These are phyloP conservation scores for Mycena rosella DNA, from an alignment of 768 basidiomycete genomes.

Conservation along the genomic window DNA sequence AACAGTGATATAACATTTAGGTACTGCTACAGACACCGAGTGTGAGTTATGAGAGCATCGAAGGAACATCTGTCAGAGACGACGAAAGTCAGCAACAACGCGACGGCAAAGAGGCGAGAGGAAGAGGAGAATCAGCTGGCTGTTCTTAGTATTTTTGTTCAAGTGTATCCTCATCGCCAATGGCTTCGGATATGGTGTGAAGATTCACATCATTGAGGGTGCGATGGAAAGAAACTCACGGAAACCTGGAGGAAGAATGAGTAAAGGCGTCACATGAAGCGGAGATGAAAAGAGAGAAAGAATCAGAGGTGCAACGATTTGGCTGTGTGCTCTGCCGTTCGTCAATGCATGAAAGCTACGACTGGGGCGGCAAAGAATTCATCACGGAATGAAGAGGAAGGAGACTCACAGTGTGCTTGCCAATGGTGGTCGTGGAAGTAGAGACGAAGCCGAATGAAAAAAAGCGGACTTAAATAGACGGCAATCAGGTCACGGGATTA, in stretches of 20 bases:
- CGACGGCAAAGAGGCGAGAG: neutral
- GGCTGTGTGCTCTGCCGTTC: conserved; percentile 78
- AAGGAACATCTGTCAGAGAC: no score
- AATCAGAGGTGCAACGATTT: conserved; percentile 77
- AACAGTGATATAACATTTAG: no score
- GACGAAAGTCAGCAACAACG: neutral
- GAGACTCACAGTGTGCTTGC: conserved; percentile 51
- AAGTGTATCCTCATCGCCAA: conserved; percentile 59
- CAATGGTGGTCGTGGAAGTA: no score
- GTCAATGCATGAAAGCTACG: conserved; percentile 71
- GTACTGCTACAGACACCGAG: no score
- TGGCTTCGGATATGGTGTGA: conserved; percentile 61
- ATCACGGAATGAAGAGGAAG: conserved; percentile 52
- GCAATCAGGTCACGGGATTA: no score
- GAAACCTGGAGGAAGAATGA: conserved; percentile 22
- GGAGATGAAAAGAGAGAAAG: conserved; percentile 24
- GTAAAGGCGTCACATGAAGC: conserved; percentile 8
- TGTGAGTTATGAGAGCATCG: no score
- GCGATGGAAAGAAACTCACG: conserved; percentile 29
- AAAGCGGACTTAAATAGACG: no score
- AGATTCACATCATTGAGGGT: conserved; percentile 59
- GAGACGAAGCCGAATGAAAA: no score
- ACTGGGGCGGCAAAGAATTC: conserved; percentile 85
- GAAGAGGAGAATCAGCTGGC: conserved; percentile 62
- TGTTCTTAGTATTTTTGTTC: conserved; percentile 70